Conservation (phyloP, 306 rosid species). For the Acacia crassicarpa region DNA sequence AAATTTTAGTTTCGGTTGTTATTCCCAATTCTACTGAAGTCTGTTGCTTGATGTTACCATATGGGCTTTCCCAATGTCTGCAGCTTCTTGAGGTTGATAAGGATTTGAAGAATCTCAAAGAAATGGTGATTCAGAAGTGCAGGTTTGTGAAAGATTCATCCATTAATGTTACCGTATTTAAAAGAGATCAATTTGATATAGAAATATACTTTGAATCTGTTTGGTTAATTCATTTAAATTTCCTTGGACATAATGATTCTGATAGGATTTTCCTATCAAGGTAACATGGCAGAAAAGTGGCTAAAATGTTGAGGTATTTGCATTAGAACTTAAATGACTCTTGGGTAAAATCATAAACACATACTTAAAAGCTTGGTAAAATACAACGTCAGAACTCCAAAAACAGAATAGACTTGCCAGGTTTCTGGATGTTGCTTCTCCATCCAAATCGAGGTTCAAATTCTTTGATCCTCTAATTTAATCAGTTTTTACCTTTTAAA, state of each 20-base stretch:
- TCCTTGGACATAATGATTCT: neutral
- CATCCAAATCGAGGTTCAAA: neutral
- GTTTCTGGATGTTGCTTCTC: neutral
- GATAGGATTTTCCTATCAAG: neutral
- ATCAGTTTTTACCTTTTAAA: neutral
- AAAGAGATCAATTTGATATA: slow-evolving; percentile 7
- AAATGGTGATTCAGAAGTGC: slow-evolving; percentile 62
- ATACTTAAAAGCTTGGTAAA: neutral
- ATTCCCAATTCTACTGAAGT: slow-evolving; percentile 1
- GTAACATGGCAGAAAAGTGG: neutral
- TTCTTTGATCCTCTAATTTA: neutral
- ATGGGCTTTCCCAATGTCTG: slow-evolving; percentile 7
- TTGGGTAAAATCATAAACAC: neutral
- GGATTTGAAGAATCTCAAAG: slow-evolving; percentile 57
- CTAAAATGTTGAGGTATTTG: neutral
- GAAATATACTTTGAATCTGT: neutral
- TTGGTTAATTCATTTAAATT: neutral
- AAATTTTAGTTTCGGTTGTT: slow-evolving; percentile 20
- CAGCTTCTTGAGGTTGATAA: slow-evolving; percentile 69
- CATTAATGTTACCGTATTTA: neutral
- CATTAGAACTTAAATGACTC: neutral
- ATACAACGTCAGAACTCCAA: neutral
- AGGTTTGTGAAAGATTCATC: slow-evolving; percentile 48
- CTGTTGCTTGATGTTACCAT: slow-evolving; percentile 16
- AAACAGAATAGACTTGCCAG: neutral